These are phyloP conservation scores for Phytophthora hibernalis DNA, from an alignment of 352 stramenopile genomes.

Conservation along the genomic window DNA sequence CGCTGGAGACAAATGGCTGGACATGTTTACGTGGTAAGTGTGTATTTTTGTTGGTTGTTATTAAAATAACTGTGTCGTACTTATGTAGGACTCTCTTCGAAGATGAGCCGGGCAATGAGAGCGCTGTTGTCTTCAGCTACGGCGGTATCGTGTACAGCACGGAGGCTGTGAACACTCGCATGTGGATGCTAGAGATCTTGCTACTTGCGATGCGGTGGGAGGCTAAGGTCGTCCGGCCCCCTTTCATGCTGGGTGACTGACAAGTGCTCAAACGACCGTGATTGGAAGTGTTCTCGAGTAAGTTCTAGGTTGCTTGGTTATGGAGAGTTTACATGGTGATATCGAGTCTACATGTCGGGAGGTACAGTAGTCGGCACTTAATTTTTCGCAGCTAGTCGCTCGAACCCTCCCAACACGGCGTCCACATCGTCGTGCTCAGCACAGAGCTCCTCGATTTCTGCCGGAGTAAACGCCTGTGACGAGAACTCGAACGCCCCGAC, in stretches of 20 bases:
- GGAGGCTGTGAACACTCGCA: slow-evolving; percentile 43
- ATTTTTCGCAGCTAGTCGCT: slow-evolving; percentile 16
- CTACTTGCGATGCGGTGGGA: slow-evolving; percentile 71
- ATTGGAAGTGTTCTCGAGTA: neutral
- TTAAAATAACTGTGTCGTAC: no score
- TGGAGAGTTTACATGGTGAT: neutral
- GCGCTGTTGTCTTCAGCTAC: slow-evolving; percentile 54
- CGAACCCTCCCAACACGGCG: slow-evolving; percentile 46
- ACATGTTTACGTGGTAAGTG: slow-evolving; percentile 66
- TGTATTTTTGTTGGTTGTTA: no score
- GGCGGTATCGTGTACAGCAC: slow-evolving; percentile 55
- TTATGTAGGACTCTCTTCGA: slow-evolving; percentile 56
- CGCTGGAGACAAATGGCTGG: slow-evolving; percentile 50
- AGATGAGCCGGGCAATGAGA: slow-evolving; percentile 30
- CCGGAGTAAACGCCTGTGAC: slow-evolving; percentile 46
- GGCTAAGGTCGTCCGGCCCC: slow-evolving; percentile 50
- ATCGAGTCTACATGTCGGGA: slow-evolving; percentile 25
- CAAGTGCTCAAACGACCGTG: neutral
- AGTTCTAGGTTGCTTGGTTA: neutral
- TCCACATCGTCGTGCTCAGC: slow-evolving; percentile 53
- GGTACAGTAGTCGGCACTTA: slow-evolving; percentile 7
- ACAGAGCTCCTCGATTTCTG: slow-evolving; percentile 64
- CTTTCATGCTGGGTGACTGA: slow-evolving; percentile 37
- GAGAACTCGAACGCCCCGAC: slow-evolving; percentile 22
- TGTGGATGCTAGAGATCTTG: slow-evolving; percentile 76